Evolutionary conservation across 805 yeast genomes (phyloP), one percentile per base, ranked within the genome.

Genomic region (Candida palmyrensis): DNA sequence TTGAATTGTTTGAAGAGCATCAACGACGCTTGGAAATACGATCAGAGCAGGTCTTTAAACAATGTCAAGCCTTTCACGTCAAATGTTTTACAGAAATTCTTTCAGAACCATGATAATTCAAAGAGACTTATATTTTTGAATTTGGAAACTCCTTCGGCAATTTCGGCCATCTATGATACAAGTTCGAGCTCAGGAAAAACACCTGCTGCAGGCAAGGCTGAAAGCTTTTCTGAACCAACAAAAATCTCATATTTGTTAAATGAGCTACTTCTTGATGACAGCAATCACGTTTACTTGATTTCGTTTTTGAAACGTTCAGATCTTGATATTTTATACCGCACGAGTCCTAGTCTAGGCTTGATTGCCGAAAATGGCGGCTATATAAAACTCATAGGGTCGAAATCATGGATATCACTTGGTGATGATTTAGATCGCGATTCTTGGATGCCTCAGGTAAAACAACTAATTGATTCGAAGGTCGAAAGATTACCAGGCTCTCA

Each of bases 311-410:
- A 77, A 33, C 68, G 82, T 38, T 56, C 68, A 2, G 84, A 79
- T 26, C 59, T 89, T 49, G 84, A 82, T 40, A 67, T 84, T 35
- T 59, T 77, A 33, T 88, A 80, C 59, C 68, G 81, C 13, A 71
- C 86, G 43, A 70, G 77, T 3, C 75, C 82, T 1, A 75, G 75
- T 25, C 49, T 89, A 19, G 97, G 97, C 0, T 63, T 90, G 33
- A 78, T 90, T 41, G 95, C 96, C 1, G 97, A 89, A 55, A 80
- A 82, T 50, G 97, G 97, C 23, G 94, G 87, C 0, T 86, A 73
- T 47, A 68, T 90, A 21, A 79, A 73, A 51, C 48, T 76, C 13
- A 70, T 71, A 11, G 68, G 73, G 14, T 43, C 62, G 18, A 56
- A 64, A 11, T 57, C 64, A 9, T 86, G 95, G 95, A 57, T 72